Evolutionary conservation across 2,329 filamentous ascomycete genomes (phyloP).

Genomic region (Phialophora chinensis): DNA sequence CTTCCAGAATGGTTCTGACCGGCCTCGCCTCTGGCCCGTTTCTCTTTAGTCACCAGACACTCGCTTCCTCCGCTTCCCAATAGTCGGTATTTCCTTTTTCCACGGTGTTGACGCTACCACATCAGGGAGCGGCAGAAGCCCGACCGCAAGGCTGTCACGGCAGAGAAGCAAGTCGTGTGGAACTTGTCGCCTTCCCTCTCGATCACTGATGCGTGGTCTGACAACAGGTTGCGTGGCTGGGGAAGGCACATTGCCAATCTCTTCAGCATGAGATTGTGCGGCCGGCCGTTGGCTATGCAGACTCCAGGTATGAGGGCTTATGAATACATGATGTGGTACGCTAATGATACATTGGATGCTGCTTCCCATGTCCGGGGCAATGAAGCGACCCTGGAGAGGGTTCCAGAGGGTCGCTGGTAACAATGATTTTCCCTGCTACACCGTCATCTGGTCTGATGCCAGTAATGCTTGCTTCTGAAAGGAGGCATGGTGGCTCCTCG

Average conservation of each 20-base stretch:
- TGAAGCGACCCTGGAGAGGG: neutral
- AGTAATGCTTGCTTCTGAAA: neutral
- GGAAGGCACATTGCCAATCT: neutral
- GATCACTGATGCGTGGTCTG: neutral
- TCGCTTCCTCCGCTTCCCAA: neutral
- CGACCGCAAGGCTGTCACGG: neutral
- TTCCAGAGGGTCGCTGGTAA: neutral
- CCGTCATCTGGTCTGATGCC: neutral
- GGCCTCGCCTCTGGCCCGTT: neutral
- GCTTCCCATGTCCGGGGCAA: neutral
- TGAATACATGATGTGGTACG: neutral
- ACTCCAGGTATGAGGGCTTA: too few relatives aligned
- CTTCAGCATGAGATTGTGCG: neutral
- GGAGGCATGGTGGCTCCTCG: neutral
- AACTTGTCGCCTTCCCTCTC: neutral
- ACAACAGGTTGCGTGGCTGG: neutral
- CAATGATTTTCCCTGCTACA: neutral
- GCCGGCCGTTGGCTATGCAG: neutral
- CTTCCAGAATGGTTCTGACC: neutral
- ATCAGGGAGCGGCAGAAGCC: neutral
- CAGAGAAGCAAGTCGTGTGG: neutral
- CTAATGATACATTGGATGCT: neutral
- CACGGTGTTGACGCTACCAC: neutral
- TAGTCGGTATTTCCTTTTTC: constrained; percentile 7
- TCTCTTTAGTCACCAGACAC: constrained; percentile 1